phyloP scores from a whole-genome alignment of 345 rosid genomes.

The Zanthoxylum bungeanum region DNA sequence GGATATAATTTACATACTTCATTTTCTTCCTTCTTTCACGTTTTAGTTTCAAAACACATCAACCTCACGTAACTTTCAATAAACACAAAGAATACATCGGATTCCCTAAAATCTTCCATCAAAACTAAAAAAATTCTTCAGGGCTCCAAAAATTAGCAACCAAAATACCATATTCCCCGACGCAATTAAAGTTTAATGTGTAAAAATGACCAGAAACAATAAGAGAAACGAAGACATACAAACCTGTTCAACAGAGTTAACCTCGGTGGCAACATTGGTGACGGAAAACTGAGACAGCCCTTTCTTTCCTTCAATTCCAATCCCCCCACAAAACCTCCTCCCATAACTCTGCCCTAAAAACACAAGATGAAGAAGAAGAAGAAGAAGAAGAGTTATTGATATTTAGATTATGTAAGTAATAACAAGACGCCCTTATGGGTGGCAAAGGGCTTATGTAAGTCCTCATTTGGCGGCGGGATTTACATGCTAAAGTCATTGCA shows the following conservation, averaged over 20 bases:
- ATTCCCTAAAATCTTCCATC: too few species aligned
- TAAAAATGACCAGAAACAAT: too few species aligned
- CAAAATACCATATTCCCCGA: neutral
- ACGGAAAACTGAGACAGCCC: constrained; percentile 53
- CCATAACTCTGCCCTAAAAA: constrained; percentile 49
- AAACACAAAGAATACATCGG: neutral
- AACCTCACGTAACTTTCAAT: neutral
- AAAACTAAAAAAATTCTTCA: neutral
- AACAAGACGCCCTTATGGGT: too few species aligned
- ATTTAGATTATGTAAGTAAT: too few species aligned
- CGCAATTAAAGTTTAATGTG: neutral
- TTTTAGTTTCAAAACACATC: neutral
- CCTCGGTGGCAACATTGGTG: constrained; percentile 71
- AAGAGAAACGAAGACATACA: constrained; percentile 16
- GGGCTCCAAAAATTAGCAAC: neutral
- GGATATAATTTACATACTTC: neutral
- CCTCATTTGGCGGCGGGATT: too few species aligned
- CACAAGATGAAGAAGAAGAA: constrained; percentile 1
- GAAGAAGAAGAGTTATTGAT: neutral
- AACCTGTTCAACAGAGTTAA: constrained; percentile 72
- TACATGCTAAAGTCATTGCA: neutral
- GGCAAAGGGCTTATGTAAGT: too few species aligned
- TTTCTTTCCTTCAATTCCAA: constrained; percentile 47
- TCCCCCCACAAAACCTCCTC: constrained; percentile 41
- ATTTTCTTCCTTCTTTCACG: neutral